Percentiles rank a stretch among this genome's conserved stretches.
Conservation (phyloP, 169 alveolate genomes). For the Cryptosporidium sp. region DNA sequence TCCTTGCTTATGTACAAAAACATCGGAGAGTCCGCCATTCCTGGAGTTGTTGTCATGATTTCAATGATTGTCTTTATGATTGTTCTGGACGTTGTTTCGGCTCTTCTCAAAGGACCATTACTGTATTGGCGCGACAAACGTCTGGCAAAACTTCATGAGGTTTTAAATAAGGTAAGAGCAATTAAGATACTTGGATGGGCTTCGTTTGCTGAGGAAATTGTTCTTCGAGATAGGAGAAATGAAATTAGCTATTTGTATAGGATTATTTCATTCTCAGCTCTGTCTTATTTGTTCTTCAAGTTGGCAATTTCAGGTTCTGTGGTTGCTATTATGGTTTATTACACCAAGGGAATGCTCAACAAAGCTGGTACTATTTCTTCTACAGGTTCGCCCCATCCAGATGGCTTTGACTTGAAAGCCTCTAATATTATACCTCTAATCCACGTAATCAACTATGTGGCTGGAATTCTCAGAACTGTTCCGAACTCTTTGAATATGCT, state of each 20-base stretch:
- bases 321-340: slow-evolving; percentile 48
- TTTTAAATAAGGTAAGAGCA: slow-evolving; percentile 27
- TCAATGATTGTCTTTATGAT: slow-evolving; percentile 41
- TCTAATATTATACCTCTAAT: slow-evolving; percentile 54
- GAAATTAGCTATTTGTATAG: slow-evolving; percentile 40
- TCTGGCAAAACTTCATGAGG: slow-evolving; percentile 55
- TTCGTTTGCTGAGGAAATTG: slow-evolving; percentile 54
- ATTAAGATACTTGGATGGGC: slow-evolving; percentile 65
- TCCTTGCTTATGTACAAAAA: slow-evolving; percentile 54
- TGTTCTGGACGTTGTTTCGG: slow-evolving; percentile 26
- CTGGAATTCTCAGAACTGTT: slow-evolving; percentile 59
- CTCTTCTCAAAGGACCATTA: slow-evolving; percentile 54
- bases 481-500: slow-evolving; percentile 63
- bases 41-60: slow-evolving; percentile 70
- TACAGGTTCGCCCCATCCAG: not conserved
- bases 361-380: not conserved
- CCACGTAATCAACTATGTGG: slow-evolving; percentile 56
- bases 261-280: slow-evolving; percentile 24
- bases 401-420: slow-evolving; percentile 31
- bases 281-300: slow-evolving; percentile 53
- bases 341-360: slow-evolving; percentile 11
- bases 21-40: slow-evolving; percentile 61
- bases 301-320: slow-evolving; percentile 74
- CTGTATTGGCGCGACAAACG: slow-evolving; percentile 61
- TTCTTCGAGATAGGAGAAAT: slow-evolving; percentile 16